Conservation (phyloP, 169 alveolate genomes). For the Cryptosporidium andersoni region DNA sequence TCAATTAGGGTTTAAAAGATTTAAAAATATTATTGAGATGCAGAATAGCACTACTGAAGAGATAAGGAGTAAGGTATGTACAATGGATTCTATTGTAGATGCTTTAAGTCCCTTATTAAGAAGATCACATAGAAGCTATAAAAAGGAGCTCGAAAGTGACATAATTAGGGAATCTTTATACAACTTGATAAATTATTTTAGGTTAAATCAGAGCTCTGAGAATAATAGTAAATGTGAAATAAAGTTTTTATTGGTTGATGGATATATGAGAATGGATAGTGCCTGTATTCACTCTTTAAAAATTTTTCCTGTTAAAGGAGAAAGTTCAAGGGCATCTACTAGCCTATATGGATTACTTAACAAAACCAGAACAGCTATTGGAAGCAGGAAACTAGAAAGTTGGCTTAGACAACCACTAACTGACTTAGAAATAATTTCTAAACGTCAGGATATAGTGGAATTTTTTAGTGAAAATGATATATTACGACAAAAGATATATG, state of each 20-base stretch:
- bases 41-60: conserved; percentile 15
- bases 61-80: conserved; percentile 12
- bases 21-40: conserved; percentile 10
- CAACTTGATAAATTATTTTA: conserved; percentile 43
- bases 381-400: conserved; percentile 88
- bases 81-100: conserved; percentile 15
- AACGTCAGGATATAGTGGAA: conserved; percentile 94
- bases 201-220: conserved; percentile 32
- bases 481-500: conserved; percentile 53
- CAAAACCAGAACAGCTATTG: conserved; percentile 92
- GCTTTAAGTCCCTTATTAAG: conserved; percentile 31
- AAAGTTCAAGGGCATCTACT: conserved; percentile 19
- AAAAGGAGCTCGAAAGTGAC: conserved; percentile 40
- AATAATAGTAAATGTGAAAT: conserved; percentile 54
- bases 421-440: conserved; percentile 85
- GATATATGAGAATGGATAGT: conserved; percentile 67
- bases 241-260: conserved; percentile 22
- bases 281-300: conserved; percentile 53
- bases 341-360: conserved; percentile 85
- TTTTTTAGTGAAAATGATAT: conserved; percentile 79
- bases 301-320: conserved; percentile 56
- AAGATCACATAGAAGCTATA: conserved; percentile 17
- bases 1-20: neutral
- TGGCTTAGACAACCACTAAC: conserved; percentile 97
- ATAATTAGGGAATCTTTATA: conserved; percentile 17